Percentiles rank a stretch among this genome's conserved stretches.
phyloP scores from a whole-genome alignment of 805 yeast genomes.

The Zygosaccharomyces lentus region DNA sequence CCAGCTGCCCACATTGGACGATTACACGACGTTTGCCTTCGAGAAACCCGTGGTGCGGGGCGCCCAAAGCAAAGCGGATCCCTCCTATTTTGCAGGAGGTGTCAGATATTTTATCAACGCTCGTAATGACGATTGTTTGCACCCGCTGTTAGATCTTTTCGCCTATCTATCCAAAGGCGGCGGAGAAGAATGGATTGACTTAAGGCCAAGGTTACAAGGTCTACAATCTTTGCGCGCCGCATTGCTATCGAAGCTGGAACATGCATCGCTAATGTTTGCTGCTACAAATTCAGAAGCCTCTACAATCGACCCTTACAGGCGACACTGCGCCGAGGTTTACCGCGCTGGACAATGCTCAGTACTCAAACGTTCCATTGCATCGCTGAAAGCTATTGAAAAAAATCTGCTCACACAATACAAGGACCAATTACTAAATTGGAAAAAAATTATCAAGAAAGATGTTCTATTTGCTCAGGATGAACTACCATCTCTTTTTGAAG shows the following conservation, averaged over 20 bases:
- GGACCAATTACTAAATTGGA: slow-evolving; percentile 43
- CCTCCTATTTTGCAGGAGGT: slow-evolving; percentile 29
- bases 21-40: slow-evolving; percentile 40
- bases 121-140: slow-evolving; percentile 15
- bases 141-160: slow-evolving; percentile 32
- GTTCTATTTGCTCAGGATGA: slow-evolving; percentile 44
- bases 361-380: slow-evolving; percentile 41
- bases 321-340: slow-evolving; percentile 41
- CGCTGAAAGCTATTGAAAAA: slow-evolving; percentile 50
- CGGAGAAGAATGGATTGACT: slow-evolving; percentile 32
- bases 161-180: slow-evolving; percentile 37
- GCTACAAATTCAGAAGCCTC: slow-evolving; percentile 9
- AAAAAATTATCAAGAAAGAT: slow-evolving; percentile 51
- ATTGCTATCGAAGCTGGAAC: slow-evolving; percentile 43
- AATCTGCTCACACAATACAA: slow-evolving; percentile 42
- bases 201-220: slow-evolving; percentile 57
- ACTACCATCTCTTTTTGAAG: slow-evolving; percentile 44
- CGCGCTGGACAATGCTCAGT: slow-evolving; percentile 47
- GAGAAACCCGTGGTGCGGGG: slow-evolving; percentile 11
- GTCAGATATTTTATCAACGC: slow-evolving; percentile 34
- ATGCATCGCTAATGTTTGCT: slow-evolving; percentile 15
- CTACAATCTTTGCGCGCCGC: slow-evolving; percentile 52
- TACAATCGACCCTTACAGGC: slow-evolving; percentile 15
- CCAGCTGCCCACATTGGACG: slow-evolving; percentile 36
- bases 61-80: slow-evolving; percentile 6